Evolutionary conservation across 805 yeast species (phyloP), one percentile per base, ranked within the genome.

Genomic region (Candida loeiensis): DNA sequence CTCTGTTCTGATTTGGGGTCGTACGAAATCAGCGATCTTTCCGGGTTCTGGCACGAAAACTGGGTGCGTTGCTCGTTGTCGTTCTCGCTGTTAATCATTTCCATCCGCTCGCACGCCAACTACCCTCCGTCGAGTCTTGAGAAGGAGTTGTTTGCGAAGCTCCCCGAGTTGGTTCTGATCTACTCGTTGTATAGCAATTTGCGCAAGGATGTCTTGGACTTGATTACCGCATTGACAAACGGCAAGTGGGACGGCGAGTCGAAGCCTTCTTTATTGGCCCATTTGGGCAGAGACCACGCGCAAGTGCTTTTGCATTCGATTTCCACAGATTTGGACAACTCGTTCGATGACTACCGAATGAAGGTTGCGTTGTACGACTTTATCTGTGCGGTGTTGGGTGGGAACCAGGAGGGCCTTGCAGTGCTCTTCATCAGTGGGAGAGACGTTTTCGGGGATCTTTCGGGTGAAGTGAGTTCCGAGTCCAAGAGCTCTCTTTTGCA

Each of bases 251-350:
- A 21, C 4, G 67, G 68, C 5, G 79, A 76, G 19, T 38, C 47
- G n/a, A 76, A 81, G 24, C 95, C 95, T 3, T 88, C 96, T 1
- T 63, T 91, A 35, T 66, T 91, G 28, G 85, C 97, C 0, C 87
- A 87, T 55, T 63, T 91, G 39, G 93, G 95, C 3, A 67, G 74
- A n/a, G 67, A 71, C 14, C 73, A 77, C 47, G 75, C 95, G 0
- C 73, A 71, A 19, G 60, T 77, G 3, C 67, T 91, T 20, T 64
- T 86, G 7, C 66, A 71, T n/a, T 72, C 82, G 1, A 57, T 91
- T 20, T 73, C 79, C 0, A 47, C 70, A 3, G 89, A 86, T 48
- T 64, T 89, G 50, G 72, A 74, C 20, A 77, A 75, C 46, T 66
- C 76, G 0, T 66, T 79, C 45, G 79, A 76, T 39, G 76, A 74